phyloP scores from a whole-genome alignment of 208 protist species.

The Eutreptiella sp. region DNA sequence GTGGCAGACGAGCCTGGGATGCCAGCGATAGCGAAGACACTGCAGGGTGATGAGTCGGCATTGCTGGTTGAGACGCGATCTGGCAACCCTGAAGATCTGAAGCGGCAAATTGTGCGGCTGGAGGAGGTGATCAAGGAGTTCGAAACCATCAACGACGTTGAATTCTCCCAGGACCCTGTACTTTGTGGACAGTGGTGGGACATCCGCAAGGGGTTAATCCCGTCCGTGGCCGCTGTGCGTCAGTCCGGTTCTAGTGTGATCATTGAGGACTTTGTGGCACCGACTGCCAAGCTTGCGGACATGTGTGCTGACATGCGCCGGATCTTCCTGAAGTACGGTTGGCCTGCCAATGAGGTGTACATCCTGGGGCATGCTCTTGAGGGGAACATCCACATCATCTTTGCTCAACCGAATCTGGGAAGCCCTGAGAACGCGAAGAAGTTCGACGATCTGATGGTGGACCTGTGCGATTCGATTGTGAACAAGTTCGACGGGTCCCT shows the following conservation, averaged over 20 bases:
- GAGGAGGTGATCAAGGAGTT: neutral
- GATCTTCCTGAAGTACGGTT: constrained; percentile 33
- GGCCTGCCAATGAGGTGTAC: constrained; percentile 38
- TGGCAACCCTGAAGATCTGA: neutral
- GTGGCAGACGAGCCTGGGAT: constrained; percentile 2
- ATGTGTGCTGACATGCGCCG: constrained; percentile 36
- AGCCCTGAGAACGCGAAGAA: constrained; percentile 23
- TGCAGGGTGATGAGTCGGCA: neutral
- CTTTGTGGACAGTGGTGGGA: no score
- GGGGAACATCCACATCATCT: constrained; percentile 44
- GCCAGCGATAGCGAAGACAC: no score
- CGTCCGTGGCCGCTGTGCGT: constrained; percentile 33
- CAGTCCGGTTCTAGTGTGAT: constrained; percentile 30
- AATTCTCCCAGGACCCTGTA: constrained; percentile 20
- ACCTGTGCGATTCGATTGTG: constrained; percentile 35
- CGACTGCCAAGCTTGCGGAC: constrained; percentile 28
- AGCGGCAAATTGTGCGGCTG: neutral
- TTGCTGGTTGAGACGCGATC: constrained; percentile 24
- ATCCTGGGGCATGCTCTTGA: constrained; percentile 45
- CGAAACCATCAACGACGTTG: neutral
- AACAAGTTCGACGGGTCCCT: constrained; percentile 38
- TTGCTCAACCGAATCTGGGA: constrained; percentile 41
- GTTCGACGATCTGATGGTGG: constrained; percentile 40
- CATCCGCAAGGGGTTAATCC: constrained; percentile 37
- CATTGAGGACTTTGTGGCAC: constrained; percentile 39